Evolutionary conservation across 108 stramenopile species (phyloP).

Genomic region (Hondaea fermentalgiana): DNA sequence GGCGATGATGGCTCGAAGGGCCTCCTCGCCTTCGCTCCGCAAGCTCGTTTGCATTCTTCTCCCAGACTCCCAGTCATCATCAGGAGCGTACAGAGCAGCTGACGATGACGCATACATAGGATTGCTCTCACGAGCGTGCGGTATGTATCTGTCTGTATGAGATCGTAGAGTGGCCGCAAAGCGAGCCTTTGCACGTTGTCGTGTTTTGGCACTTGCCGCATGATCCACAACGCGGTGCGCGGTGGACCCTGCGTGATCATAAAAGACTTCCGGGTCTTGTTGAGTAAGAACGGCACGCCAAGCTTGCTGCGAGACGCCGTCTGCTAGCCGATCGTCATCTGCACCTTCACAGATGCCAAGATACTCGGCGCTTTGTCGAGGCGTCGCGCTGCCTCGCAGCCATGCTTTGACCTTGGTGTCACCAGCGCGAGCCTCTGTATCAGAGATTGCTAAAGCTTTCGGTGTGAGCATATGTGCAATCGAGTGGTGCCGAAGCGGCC

Average conservation of each 20-base stretch:
- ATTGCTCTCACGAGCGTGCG: background rate
- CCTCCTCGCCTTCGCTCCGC: background rate
- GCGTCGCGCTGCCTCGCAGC: background rate
- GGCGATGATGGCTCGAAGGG: background rate
- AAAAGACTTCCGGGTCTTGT: background rate
- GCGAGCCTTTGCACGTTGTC: background rate
- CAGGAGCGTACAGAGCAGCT: background rate
- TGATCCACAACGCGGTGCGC: conserved; percentile 16
- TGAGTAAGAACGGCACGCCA: background rate
- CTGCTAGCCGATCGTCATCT: too few relatives aligned
- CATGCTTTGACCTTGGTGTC: background rate
- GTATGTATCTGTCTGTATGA: background rate
- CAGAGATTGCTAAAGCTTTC: background rate
- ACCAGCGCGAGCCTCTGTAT: background rate
- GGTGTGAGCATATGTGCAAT: background rate
- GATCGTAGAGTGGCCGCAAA: background rate
- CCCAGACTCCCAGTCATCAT: background rate
- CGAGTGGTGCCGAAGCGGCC: background rate
- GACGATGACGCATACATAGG: background rate
- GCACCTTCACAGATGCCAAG: background rate
- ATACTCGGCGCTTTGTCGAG: background rate
- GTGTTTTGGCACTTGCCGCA: background rate
- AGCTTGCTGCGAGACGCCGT: too few relatives aligned
- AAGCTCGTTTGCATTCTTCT: background rate
- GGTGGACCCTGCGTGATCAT: background rate